Percentiles rank a stretch among this genome's conserved stretches.
Conservation (phyloP, 192 early-diverging fungal species). For the Irineochytrium annulatum region DNA sequence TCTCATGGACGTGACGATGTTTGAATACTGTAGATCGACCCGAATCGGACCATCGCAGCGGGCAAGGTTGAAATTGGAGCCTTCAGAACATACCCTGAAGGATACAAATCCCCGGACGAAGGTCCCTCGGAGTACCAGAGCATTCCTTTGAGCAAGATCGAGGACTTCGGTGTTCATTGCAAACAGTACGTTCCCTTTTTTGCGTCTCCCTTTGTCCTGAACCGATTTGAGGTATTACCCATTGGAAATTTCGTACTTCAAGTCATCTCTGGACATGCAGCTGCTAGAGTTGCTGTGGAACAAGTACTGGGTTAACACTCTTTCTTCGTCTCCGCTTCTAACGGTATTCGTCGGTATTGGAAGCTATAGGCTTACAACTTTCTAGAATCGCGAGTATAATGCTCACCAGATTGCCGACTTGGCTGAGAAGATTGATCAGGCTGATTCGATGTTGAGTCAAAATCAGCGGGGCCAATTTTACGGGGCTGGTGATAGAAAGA, state of each 20-base stretch:
- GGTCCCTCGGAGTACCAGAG: constrained; percentile 76
- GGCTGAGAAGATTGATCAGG: constrained; percentile 77
- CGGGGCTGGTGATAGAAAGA: constrained; percentile 37
- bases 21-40: constrained; percentile 74
- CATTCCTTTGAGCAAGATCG: constrained; percentile 92
- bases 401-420: constrained; percentile 76
- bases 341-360: constrained; percentile 52
- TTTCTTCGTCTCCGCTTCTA: constrained; percentile 86
- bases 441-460: constrained; percentile 54
- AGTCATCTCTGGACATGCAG: constrained; percentile 80
- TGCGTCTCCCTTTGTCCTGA: too few species aligned
- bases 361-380: not conserved
- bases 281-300: constrained; percentile 93
- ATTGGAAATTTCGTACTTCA: constrained; percentile 88
- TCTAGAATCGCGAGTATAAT: constrained; percentile 75
- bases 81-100: constrained; percentile 95
- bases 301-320: constrained; percentile 97
- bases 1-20: not conserved
- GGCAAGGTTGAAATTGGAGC: constrained; percentile 97
- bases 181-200: constrained; percentile 53
- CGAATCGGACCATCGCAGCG: constrained; percentile 92
- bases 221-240: constrained; percentile 64
- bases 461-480: constrained; percentile 6
- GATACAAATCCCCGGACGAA: constrained; percentile 75
- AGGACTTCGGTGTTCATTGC: constrained; percentile 96